phyloP scores from a whole-genome alignment of 768 basidiomycete genomes.

The Phlegmacium glaucopus region DNA sequence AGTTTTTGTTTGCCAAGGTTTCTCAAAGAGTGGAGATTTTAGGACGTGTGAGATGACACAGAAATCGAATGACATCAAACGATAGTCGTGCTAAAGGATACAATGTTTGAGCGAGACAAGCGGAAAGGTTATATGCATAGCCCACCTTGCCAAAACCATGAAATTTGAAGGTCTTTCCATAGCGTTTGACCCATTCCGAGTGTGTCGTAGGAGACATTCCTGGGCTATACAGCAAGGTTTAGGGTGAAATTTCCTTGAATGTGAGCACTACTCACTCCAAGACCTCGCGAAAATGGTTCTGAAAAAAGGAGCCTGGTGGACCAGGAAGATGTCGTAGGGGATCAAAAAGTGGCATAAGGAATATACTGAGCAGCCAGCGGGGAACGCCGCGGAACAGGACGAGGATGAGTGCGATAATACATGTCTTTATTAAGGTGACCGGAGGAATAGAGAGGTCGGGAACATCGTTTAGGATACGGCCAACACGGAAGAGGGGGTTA shows the following conservation, averaged over 20 bases:
- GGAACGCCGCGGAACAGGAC: constrained; percentile 26
- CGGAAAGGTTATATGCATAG: neutral
- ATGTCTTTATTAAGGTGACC: constrained; percentile 20
- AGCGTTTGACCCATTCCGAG: constrained; percentile 39
- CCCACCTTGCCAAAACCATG: constrained; percentile 52
- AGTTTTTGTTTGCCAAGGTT: constrained; percentile 53
- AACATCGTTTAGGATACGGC: neutral
- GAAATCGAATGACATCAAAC: constrained; percentile 51
- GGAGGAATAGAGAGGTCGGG: neutral
- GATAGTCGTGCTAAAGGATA: constrained; percentile 43
- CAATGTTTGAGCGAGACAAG: neutral
- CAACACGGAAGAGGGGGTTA: neutral
- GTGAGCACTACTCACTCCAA: constrained; percentile 39
- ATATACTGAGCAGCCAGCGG: constrained; percentile 35
- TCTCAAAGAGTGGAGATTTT: constrained; percentile 45
- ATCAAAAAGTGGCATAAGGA: constrained; percentile 43
- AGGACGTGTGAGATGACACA: constrained; percentile 46
- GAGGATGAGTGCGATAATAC: constrained; percentile 18
- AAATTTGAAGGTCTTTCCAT: constrained; percentile 51
- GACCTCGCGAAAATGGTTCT: constrained; percentile 42
- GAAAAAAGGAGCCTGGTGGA: constrained; percentile 36
- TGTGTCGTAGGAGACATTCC: constrained; percentile 36
- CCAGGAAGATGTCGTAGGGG: constrained; percentile 48
- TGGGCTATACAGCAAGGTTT: constrained; percentile 34
- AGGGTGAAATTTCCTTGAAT: neutral